These are phyloP conservation scores for Nakazawaea wickerhamii DNA, from an alignment of 805 yeast genomes.

Conservation along the genomic window DNA sequence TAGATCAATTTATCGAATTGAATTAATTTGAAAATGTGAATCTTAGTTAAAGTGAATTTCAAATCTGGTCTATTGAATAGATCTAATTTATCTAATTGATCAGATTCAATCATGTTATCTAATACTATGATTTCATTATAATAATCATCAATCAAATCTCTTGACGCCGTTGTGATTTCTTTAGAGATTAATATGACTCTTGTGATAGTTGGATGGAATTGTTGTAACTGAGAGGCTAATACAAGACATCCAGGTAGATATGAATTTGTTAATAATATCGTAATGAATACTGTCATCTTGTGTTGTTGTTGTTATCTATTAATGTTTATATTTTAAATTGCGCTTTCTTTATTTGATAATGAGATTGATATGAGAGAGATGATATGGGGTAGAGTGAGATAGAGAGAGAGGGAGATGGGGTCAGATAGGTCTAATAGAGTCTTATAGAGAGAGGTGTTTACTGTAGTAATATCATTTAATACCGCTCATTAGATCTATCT, in stretches of 20 bases:
- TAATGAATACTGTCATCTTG: conserved; percentile 21
- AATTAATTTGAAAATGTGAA: conserved; percentile 45
- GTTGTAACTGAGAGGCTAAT: conserved; percentile 23
- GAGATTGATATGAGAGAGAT: too few species aligned
- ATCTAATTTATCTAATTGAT: background rate
- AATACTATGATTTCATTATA: conserved; percentile 5
- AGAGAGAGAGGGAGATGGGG: too few species aligned
- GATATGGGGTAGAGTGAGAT: too few species aligned
- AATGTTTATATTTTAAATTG: too few species aligned
- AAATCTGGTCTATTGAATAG: conserved; percentile 27
- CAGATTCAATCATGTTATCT: conserved; percentile 2
- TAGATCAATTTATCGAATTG: conserved; percentile 46
- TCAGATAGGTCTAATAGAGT: too few species aligned
- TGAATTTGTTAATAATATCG: conserved; percentile 27
- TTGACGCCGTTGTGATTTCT: background rate
- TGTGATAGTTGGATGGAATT: conserved; percentile 17
- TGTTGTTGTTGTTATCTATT: too few species aligned
- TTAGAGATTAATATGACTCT: conserved; percentile 19
- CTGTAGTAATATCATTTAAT: too few species aligned
- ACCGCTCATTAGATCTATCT: too few species aligned
- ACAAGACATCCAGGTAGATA: conserved; percentile 34
- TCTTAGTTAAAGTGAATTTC: conserved; percentile 42
- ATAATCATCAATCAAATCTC: background rate
- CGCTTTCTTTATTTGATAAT: too few species aligned
- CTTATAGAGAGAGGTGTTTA: too few species aligned